Base-by-base conservation (phyloP, 805 yeast species). In the Candida silvicultrix region DNA sequence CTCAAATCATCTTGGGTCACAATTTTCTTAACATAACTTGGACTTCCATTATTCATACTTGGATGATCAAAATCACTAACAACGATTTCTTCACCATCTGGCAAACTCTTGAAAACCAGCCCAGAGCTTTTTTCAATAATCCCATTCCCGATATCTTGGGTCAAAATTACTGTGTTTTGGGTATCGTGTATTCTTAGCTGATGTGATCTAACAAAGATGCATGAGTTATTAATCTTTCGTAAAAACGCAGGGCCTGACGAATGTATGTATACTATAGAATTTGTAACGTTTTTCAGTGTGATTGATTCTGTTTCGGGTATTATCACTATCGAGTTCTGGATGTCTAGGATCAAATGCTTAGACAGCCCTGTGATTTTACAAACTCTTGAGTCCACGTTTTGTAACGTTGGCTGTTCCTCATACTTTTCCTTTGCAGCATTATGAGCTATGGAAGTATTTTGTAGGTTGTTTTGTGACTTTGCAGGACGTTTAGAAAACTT, bases 41-140 rank as follows among this genome's bases (percentile, higher is more conserved):
- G 48, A 43, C 58, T 50, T 8, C 42, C 10, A 12, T 15, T 10
- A 19, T 15, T 6, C 10, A 8, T 44, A 11, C 60, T 59, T 38
- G 60, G 60, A 25, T 41, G 40, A 28, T 55, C 53, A 41, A 58
- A 58, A 40, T 58, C 61, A 42, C 52, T 55, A 11, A 58, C 37
- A 2, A 21, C 36, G 2, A 58, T 38, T 1, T 42, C 52, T 4
- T 48, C 41, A 2, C 42, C 52, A 4, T 48, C 41, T 18, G 4
- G 15, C 5, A 19, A 15, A 35, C 19, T 5, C 15, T 40, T 39
- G 21, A 58, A 49, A 19, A 21, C 32, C 34, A 57, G 36, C 7
- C 38, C 40, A 4, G 29, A 11, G n/a, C 54, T 54, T 18, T 47
- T 41, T 40, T 58, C 63, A 19, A 58, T 53, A 23, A 58, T 49